Conservation (phyloP, 768 basidiomycete species). For the Tricholoma sp. region DNA sequence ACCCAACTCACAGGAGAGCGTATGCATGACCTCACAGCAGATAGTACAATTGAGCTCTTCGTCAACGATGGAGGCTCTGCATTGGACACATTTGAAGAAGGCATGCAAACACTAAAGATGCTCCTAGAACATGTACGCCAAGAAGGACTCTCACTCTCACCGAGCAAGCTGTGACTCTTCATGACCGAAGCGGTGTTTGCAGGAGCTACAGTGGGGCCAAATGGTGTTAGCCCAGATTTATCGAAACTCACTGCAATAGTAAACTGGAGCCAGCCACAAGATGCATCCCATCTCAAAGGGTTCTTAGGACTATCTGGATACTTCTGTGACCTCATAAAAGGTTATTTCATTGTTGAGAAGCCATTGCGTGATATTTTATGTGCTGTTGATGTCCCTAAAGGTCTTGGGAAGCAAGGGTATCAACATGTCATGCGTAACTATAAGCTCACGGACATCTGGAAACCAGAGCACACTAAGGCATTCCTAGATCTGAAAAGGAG, state of each 20-base stretch:
- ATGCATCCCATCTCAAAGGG: constrained; percentile 19
- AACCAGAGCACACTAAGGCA: constrained; percentile 14
- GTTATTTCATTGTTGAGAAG: constrained; percentile 23
- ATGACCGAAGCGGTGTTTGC: constrained; percentile 20
- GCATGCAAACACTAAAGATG: constrained; percentile 14
- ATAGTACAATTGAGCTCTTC: constrained; percentile 26
- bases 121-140: constrained; percentile 23
- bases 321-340: constrained; percentile 26
- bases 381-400: constrained; percentile 12
- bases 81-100: constrained; percentile 25
- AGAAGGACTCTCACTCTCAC: constrained; percentile 25
- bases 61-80: constrained; percentile 34
- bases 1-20: constrained; percentile 19
- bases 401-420: constrained; percentile 16
- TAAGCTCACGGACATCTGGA: constrained; percentile 10
- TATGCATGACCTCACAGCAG: constrained; percentile 20
- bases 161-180: constrained; percentile 29
- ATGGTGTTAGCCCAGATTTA: constrained; percentile 27
- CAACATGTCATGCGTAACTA: constrained; percentile 2
- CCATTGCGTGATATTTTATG: constrained; percentile 16
- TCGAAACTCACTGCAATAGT: constrained; percentile 23
- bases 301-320: constrained; percentile 24
- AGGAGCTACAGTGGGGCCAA: constrained; percentile 14
- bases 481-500: constrained; percentile 23
- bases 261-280: constrained; percentile 21